phyloP scores from a whole-genome alignment of 768 basidiomycete species.

The Pleurotus pulmonarius region DNA sequence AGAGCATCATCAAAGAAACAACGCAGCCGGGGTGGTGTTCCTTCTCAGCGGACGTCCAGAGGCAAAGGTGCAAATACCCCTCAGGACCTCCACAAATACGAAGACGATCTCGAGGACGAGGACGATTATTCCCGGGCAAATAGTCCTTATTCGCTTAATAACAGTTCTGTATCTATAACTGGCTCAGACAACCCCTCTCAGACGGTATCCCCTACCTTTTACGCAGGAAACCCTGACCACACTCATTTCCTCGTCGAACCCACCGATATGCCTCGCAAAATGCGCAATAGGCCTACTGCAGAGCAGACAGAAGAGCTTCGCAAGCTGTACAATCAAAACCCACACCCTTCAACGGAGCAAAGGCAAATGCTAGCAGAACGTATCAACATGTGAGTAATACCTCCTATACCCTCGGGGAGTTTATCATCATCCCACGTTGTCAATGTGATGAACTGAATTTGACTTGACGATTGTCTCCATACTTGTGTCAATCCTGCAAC shows the following conservation, averaged over 20 bases:
- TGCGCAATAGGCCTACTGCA: constrained; percentile 58
- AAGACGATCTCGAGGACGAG: constrained; percentile 43
- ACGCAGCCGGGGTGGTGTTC: constrained; percentile 29
- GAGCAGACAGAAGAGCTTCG: constrained; percentile 69
- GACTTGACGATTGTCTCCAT: constrained; percentile 23
- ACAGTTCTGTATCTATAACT: constrained; percentile 24
- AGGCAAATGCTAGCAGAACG: constrained; percentile 59
- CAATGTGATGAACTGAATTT: constrained; percentile 10
- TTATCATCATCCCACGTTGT: constrained; percentile 9
- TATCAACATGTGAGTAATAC: constrained; percentile 69
- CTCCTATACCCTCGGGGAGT: constrained; percentile 18
- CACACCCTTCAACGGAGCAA: constrained; percentile 67
- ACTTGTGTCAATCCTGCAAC: constrained; percentile 20
- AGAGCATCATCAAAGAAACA: constrained; percentile 78
- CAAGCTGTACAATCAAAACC: constrained; percentile 58
- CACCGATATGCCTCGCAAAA: constrained; percentile 50
- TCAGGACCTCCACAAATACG: constrained; percentile 25
- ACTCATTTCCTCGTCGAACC: constrained; percentile 47
- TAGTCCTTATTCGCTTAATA: constrained; percentile 22
- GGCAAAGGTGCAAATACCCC: constrained; percentile 15
- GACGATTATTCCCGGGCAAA: constrained; percentile 36
- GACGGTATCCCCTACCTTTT: constrained; percentile 30
- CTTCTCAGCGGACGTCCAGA: constrained; percentile 26
- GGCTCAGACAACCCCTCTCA: constrained; percentile 20
- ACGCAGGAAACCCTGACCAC: constrained; percentile 45